Percentiles rank a stretch among this genome's conserved stretches.
Evolutionary conservation across 139 green algal genomes (phyloP).

Genomic region (Chlorella sp.): DNA sequence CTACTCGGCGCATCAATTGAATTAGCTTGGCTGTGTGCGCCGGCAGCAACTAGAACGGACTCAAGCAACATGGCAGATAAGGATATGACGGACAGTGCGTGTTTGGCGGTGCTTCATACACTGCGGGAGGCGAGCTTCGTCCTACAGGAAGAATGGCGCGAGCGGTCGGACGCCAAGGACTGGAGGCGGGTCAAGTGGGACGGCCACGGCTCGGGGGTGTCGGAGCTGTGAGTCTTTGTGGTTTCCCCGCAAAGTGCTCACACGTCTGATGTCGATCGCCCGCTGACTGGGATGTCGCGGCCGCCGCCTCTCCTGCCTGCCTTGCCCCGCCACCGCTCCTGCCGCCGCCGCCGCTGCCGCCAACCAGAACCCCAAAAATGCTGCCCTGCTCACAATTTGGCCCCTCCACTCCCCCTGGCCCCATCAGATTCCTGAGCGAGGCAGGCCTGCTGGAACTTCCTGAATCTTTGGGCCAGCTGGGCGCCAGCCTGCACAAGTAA

Average conservation of each 20-base stretch:
- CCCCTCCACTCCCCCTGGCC: not conserved
- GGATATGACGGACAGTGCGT: not conserved
- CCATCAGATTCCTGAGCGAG: constrained; percentile 27
- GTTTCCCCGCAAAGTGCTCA: not conserved
- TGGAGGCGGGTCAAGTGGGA: not conserved
- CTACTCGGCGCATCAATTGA: too few species aligned
- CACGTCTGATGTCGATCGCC: not conserved
- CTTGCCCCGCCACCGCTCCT: not conserved
- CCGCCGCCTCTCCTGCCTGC: not conserved
- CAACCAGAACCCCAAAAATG: not conserved
- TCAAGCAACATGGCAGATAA: too few species aligned
- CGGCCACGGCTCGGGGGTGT: not conserved
- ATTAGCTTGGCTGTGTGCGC: too few species aligned
- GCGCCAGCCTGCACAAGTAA: constrained; percentile 10
- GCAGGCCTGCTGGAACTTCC: constrained; percentile 28
- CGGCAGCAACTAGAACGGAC: too few species aligned
- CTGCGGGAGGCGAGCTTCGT: not conserved
- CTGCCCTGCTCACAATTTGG: not conserved
- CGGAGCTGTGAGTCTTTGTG: not conserved
- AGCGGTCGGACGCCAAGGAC: not conserved
- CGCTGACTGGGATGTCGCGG: not conserved
- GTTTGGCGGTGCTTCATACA: not conserved
- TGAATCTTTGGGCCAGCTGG: not conserved
- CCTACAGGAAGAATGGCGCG: not conserved
- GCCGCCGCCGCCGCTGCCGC: not conserved